Evolutionary conservation across 2,329 filamentous ascomycete species (phyloP), one percentile per base, ranked within the genome.

Genomic region (Xylaria sp.): DNA sequence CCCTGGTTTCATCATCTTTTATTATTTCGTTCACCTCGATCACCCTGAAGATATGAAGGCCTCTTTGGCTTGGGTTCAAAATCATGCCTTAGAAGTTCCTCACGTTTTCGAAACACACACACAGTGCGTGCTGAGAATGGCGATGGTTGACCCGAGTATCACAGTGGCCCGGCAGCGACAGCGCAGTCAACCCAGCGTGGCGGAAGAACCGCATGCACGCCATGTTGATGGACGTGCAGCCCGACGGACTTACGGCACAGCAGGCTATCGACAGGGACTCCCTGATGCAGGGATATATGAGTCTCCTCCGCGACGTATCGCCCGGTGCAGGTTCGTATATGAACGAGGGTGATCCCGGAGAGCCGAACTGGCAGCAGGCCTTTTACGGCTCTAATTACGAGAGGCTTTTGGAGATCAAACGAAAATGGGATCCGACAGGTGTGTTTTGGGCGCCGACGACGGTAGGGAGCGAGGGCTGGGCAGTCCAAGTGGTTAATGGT

Each of bases 391-490:
- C 48, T 5, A 82, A 85, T 62, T 86, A 86, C 70, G 72, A 72
- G 5, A 74, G 72, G 19, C 71, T 86, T 55, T 69, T 82, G 24
- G 50, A 61, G 14, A 79, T 89, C 36, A 89, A 89, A 81, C 75
- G 80, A 50, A 81, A 76, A 59, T 85, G 81, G 71, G 87, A 88
- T 76, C 79, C 82, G 0, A 67, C 76, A 12, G 76, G 77, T 2
- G 60, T 88, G 3, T 87, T 85, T 57, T 85, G 85, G 71, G 84
- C 83, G 42, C 78, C 77, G 1, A 82, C 80, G 6, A 84, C 78
- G 11, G 85, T 88, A 9, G 86, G 86, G 0, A 86, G 83, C 69
- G 85, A 87, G 60, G 77, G 75, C 4, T 89, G 85, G 85, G 75
- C 73, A 24, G 80, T 82, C 58, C 53, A 48, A 1, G 50, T 63